Evolutionary conservation across 805 yeast species (phyloP).

Genomic region (Myxozyma vanderwaltii): DNA sequence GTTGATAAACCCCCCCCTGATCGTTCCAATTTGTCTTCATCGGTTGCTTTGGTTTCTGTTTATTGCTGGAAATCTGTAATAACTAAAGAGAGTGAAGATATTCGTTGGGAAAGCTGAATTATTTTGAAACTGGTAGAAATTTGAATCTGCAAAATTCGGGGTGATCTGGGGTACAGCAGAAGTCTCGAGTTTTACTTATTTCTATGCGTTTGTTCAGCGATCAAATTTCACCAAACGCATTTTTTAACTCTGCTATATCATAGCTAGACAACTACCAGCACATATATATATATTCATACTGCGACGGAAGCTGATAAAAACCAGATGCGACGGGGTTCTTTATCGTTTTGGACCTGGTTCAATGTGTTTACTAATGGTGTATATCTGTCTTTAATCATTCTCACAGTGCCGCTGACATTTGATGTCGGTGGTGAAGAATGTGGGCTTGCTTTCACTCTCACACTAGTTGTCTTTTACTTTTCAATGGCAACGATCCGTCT

Average conservation of each 20-base stretch:
- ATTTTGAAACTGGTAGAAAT: not conserved
- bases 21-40: no score
- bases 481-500: constrained; percentile 72
- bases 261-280: not conserved
- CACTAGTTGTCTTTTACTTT: constrained; percentile 71
- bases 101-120: no score
- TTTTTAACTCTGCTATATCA: not conserved
- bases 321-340: constrained; percentile 4
- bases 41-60: no score
- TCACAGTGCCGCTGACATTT: constrained; percentile 89
- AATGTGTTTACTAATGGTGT: constrained; percentile 40
- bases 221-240: not conserved
- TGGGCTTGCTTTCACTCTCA: constrained; percentile 80
- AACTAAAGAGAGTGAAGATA: no score
- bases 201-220: not conserved
- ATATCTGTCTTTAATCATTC: constrained; percentile 66
- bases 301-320: not conserved
- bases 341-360: constrained; percentile 29
- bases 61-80: no score
- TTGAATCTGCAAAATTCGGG: not conserved
- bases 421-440: constrained; percentile 91
- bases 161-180: not conserved
- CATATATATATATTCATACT: not conserved
- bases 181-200: not conserved
- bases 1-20: no score